A percentile compares a stretch with the other conserved stretches of the same genome.
These are phyloP conservation scores for Phanerodontia chrysosporium DNA, from an alignment of 768 basidiomycete species.

Conservation along the genomic window DNA sequence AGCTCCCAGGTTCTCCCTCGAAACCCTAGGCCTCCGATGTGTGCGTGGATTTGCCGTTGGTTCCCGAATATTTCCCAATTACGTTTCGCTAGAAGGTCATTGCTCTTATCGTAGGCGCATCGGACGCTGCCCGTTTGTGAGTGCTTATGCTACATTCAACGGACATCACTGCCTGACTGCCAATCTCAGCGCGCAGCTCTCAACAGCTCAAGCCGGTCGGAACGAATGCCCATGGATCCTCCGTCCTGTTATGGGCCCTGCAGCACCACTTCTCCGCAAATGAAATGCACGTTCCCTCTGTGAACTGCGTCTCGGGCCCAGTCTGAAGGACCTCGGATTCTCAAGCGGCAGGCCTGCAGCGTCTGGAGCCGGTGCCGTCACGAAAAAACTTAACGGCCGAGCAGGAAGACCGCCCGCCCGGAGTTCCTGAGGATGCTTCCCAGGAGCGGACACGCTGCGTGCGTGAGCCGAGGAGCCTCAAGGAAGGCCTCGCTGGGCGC, in stretches of 20 bases:
- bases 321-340: not conserved
- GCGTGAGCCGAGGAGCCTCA: not conserved
- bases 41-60: conserved; percentile 1
- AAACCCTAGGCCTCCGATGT: not conserved
- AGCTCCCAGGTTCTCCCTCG: not conserved
- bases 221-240: not conserved
- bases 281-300: not conserved
- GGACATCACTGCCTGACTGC: not conserved
- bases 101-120: conserved; percentile 4
- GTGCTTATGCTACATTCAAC: not conserved
- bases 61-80: conserved; percentile 3
- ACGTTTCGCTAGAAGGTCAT: not conserved
- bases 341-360: not conserved
- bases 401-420: not conserved
- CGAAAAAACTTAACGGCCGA: not conserved
- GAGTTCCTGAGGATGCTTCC: not conserved
- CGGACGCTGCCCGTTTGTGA: not conserved
- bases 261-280: not conserved
- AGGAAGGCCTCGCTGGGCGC: not conserved
- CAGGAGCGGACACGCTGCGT: not conserved
- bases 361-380: not conserved
- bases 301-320: not conserved
- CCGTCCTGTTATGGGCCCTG: not conserved
- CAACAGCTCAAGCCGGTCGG: not conserved
- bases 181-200: not conserved